phyloP scores from a whole-genome alignment of 2,329 filamentous ascomycete species.

The Aspergillus sergii region DNA sequence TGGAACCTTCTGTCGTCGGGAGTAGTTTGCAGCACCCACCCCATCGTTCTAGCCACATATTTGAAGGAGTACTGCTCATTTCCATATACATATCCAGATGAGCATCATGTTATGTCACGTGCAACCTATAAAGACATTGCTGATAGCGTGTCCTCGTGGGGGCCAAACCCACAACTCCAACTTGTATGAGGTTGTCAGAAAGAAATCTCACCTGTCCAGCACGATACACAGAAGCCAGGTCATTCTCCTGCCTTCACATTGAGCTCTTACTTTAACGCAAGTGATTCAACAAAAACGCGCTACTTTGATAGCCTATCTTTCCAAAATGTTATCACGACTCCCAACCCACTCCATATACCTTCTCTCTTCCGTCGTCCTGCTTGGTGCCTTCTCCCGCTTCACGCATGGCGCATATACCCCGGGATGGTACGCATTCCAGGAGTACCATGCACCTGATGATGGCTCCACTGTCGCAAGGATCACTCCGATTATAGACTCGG shows the following conservation, averaged over 20 bases:
- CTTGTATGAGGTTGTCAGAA: too few species aligned
- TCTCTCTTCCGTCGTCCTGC: constrained; percentile 1
- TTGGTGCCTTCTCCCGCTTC: constrained; percentile 9
- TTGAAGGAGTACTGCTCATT: too few species aligned
- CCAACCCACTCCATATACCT: neutral
- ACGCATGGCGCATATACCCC: constrained; percentile 7
- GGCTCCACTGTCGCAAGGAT: neutral
- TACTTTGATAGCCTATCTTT: neutral
- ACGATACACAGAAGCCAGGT: neutral
- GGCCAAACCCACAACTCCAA: too few species aligned
- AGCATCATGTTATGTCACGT: neutral
- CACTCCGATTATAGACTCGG: neutral
- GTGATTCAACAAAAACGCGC: neutral
- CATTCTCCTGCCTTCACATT: neutral
- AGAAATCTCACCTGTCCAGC: neutral
- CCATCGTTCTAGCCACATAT: too few species aligned
- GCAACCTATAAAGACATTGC: neutral
- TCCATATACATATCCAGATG: neutral
- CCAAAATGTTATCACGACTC: neutral
- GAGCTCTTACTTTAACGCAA: neutral
- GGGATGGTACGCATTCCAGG: constrained; percentile 4
- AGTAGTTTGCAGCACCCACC: too few species aligned
- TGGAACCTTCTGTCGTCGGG: neutral
- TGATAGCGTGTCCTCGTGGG: too few species aligned
- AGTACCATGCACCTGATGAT: constrained; percentile 7